A percentile compares a stretch with the other conserved stretches of the same genome.
phyloP scores from a whole-genome alignment of 2,329 filamentous ascomycete species.

The Septoria linicola region DNA sequence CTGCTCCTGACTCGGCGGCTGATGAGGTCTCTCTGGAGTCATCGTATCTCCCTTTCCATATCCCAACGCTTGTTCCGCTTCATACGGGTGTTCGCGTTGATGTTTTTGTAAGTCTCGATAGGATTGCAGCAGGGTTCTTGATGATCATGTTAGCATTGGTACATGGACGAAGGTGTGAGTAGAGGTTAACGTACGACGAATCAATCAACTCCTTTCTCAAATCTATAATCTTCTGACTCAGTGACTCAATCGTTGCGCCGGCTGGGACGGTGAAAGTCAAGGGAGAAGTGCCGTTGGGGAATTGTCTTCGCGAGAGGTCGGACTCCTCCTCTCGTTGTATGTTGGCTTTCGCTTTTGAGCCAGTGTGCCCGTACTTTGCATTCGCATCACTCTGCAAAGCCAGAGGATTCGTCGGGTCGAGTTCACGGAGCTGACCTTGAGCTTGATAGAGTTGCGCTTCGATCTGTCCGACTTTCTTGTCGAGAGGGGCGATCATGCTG shows the following conservation, averaged over 20 bases:
- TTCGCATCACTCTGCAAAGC: too few relatives aligned
- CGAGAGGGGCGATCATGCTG: constrained; percentile 10
- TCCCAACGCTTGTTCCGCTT: constrained; percentile 2
- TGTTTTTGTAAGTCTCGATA: neutral
- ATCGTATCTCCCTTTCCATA: constrained; percentile 6
- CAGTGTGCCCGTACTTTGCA: too few relatives aligned
- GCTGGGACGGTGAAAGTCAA: neutral
- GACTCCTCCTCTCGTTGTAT: too few relatives aligned
- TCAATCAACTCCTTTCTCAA: neutral
- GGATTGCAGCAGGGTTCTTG: too few relatives aligned
- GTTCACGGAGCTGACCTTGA: constrained; percentile 5
- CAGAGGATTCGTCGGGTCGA: constrained; percentile 1
- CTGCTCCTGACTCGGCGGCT: constrained; percentile 4
- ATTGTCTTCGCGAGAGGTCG: too few relatives aligned
- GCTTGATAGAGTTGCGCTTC: constrained; percentile 6
- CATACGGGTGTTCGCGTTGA: neutral
- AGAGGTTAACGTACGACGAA: too few relatives aligned
- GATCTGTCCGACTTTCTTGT: constrained; percentile 9
- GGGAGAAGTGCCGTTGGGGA: neutral
- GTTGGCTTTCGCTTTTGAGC: too few relatives aligned
- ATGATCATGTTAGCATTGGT: too few relatives aligned
- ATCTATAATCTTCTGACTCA: neutral
- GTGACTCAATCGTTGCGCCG: neutral
- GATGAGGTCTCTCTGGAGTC: constrained; percentile 2
- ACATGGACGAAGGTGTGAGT: too few relatives aligned